Percentiles rank a stretch among this genome's conserved stretches.
These are phyloP conservation scores for Ceratocystiopsis sp. DNA, from an alignment of 2,329 filamentous ascomycete genomes.

Conservation along the genomic window DNA sequence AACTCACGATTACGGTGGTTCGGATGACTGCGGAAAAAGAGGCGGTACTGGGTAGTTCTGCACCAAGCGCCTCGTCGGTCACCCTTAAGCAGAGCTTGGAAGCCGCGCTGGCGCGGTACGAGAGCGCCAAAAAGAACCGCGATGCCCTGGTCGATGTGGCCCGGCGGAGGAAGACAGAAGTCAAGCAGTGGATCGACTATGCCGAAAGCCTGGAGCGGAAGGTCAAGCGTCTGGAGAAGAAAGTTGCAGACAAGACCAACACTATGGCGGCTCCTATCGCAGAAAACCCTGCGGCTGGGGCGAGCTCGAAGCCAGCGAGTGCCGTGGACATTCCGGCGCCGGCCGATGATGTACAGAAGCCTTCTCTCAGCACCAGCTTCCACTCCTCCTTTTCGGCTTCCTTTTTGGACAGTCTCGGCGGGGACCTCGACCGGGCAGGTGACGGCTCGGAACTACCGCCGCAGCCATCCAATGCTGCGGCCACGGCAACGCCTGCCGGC, in stretches of 20 bases:
- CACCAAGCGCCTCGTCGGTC: too few species aligned
- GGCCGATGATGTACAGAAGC: background rate
- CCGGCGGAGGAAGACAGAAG: slow-evolving; percentile 23
- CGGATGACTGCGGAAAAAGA: too few species aligned
- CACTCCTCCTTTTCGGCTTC: background rate
- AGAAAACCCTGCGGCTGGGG: too few species aligned
- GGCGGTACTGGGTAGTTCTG: too few species aligned
- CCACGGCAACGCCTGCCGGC: too few species aligned
- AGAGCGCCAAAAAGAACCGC: slow-evolving; percentile 12
- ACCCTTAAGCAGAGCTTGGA: slow-evolving; percentile 4
- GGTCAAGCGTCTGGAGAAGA: slow-evolving; percentile 25
- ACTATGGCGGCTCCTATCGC: too few species aligned
- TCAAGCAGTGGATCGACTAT: slow-evolving; percentile 28
- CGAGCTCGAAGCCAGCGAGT: too few species aligned
- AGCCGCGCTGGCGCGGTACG: slow-evolving; percentile 6
- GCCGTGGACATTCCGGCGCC: too few species aligned
- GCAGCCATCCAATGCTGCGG: background rate
- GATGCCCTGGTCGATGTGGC: slow-evolving; percentile 23
- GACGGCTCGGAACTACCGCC: background rate
- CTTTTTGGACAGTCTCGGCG: background rate
- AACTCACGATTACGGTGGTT: too few species aligned
- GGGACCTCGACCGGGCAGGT: background rate
- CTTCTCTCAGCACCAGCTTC: slow-evolving; percentile 4
- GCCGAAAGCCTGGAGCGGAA: slow-evolving; percentile 25
- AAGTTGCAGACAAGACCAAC: slow-evolving; percentile 4